Conservation (phyloP, 768 basidiomycete genomes). For the Scleroderma citrinum region DNA sequence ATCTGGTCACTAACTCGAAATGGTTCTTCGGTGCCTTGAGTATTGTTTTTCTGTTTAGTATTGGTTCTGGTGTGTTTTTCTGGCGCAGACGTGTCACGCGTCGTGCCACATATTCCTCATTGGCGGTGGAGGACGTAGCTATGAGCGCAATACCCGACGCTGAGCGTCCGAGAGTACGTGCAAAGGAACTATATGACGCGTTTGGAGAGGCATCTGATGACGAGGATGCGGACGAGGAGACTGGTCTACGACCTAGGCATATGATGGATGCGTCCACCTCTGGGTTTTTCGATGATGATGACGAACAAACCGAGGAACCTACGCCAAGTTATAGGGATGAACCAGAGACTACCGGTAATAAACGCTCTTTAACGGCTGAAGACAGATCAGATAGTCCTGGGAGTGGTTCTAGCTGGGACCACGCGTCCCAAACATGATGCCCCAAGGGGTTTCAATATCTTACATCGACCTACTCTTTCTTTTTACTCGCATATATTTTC, state of each 20-base stretch:
- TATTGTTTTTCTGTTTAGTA: slow-evolving; percentile 70
- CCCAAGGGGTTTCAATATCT: no score
- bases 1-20: slow-evolving; percentile 65
- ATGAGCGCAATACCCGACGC: slow-evolving; percentile 63
- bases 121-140: slow-evolving; percentile 64
- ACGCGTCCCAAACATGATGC: slow-evolving; percentile 40
- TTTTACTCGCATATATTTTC: neutral
- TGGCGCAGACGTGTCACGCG: slow-evolving; percentile 54
- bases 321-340: slow-evolving; percentile 47
- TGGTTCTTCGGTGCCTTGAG: slow-evolving; percentile 91
- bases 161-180: slow-evolving; percentile 38
- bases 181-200: slow-evolving; percentile 93
- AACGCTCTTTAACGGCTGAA: slow-evolving; percentile 1
- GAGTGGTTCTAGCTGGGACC: slow-evolving; percentile 69
- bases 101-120: slow-evolving; percentile 46
- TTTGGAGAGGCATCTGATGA: slow-evolving; percentile 89
- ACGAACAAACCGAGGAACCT: slow-evolving; percentile 41
- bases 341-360: slow-evolving; percentile 29
- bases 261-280: slow-evolving; percentile 39
- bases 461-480: neutral
- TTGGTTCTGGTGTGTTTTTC: slow-evolving; percentile 70
- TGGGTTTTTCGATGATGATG: slow-evolving; percentile 80
- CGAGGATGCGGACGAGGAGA: slow-evolving; percentile 69
- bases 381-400: slow-evolving; percentile 26
- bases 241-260: slow-evolving; percentile 44